Evolutionary conservation across 345 rosid genomes (phyloP), one percentile per base, ranked within the genome.

Genomic region (Diplotaxis tenuifolia): DNA sequence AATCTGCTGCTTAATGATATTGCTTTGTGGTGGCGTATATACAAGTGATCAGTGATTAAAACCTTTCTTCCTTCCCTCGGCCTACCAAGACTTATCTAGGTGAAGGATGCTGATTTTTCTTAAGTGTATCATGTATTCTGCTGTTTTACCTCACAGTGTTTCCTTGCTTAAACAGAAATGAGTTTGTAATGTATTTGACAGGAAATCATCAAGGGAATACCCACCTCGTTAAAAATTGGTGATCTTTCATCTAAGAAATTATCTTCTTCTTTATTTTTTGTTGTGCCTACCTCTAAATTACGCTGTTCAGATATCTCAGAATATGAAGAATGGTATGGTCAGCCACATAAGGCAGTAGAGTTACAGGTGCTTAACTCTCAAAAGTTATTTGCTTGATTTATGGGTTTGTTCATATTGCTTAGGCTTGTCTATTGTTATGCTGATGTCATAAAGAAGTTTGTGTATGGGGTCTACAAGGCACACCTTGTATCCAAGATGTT

Each of bases 251-350:
- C n/a, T n/a, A n/a, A n/a, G n/a, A n/a, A n/a, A n/a, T n/a, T n/a
- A n/a, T n/a, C n/a, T n/a, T n/a, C n/a, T n/a, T n/a, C n/a, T n/a
- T n/a, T n/a, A n/a, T n/a, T n/a, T n/a, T n/a, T n/a, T n/a, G n/a
- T n/a, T n/a, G n/a, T n/a, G n/a, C n/a, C n/a, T n/a, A n/a, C n/a
- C n/a, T n/a, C n/a, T n/a, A n/a, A n/a, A n/a, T n/a, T n/a, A n/a
- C n/a, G n/a, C n/a, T n/a, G n/a, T n/a, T n/a, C n/a, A n/a, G 79
- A 89, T 79, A 73, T 87, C 67, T 79, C 90, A 27, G 95, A 86
- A 63, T 89, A 94, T 70, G 93, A 94, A 87, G 87, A 92, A 78
- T 95, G 99, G 98, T 95, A 95, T 86, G 98, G 97, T 77, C 97
- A 90, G 74, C 88, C 96, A 36, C 98, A 95, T 52, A 83, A 74